Evolutionary conservation across 2,329 filamentous ascomycete genomes (phyloP).

Genomic region (Ascosphaera apis): DNA sequence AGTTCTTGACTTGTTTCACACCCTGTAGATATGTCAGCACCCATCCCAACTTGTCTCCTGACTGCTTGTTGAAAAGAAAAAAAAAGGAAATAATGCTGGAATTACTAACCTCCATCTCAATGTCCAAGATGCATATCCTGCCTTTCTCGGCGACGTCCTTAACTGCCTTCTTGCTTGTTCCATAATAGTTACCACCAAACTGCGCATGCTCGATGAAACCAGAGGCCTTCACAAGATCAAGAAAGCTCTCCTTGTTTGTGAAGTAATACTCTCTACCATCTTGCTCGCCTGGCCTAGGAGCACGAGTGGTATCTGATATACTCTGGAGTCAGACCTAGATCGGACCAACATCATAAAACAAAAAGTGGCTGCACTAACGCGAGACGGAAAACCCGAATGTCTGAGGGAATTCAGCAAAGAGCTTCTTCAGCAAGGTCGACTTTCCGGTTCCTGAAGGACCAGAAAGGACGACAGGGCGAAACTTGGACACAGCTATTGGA

Average conservation of each 20-base stretch:
- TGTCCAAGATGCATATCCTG: slow-evolving; percentile 65
- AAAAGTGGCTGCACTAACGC: slow-evolving; percentile 8
- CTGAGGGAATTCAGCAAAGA: slow-evolving; percentile 20
- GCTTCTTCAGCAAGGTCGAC: slow-evolving; percentile 19
- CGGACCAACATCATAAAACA: background rate
- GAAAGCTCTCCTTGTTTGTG: slow-evolving; percentile 42
- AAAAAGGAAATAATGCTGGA: slow-evolving; percentile 1
- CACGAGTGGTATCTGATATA: slow-evolving; percentile 49
- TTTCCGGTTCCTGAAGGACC: slow-evolving; percentile 21
- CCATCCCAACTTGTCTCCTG: background rate
- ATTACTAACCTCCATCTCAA: slow-evolving; percentile 66
- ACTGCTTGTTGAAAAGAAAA: too few species aligned
- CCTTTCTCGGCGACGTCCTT: slow-evolving; percentile 48
- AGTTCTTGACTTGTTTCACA: slow-evolving; percentile 76
- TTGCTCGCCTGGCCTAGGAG: slow-evolving; percentile 49
- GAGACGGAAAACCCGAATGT: slow-evolving; percentile 21
- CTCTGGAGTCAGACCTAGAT: slow-evolving; percentile 1
- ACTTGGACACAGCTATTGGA: slow-evolving; percentile 9
- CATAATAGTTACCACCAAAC: slow-evolving; percentile 72
- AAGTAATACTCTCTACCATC: slow-evolving; percentile 68
- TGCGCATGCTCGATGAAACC: slow-evolving; percentile 74
- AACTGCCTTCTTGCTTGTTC: slow-evolving; percentile 60
- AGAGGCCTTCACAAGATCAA: slow-evolving; percentile 39
- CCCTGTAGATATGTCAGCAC: slow-evolving; percentile 30
- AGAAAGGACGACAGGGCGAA: slow-evolving; percentile 19